phyloP scores from a whole-genome alignment of 1,284 basidiomycete genomes.

The Malassezia slooffiae region DNA sequence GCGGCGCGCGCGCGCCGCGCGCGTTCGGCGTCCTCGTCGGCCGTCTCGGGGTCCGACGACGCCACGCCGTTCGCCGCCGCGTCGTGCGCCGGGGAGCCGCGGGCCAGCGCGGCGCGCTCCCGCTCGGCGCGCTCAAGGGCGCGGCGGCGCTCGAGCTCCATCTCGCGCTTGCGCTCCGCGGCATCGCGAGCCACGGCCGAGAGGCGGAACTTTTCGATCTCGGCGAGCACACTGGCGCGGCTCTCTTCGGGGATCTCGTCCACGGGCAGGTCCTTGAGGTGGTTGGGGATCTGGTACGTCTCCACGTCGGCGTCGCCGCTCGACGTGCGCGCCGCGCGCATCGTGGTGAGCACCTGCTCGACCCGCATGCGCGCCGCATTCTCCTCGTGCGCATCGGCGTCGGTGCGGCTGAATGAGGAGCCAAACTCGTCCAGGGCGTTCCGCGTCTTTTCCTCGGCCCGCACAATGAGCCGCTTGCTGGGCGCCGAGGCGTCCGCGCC shows the following conservation, averaged over 20 bases:
- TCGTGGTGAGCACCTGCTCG: constrained; percentile 39
- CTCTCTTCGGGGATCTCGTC: constrained; percentile 91
- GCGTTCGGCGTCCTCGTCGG: constrained; percentile 20
- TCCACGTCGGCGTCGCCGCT: constrained; percentile 48
- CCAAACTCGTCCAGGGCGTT: constrained; percentile 73
- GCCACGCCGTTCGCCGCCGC: not conserved
- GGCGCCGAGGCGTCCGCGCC: constrained; percentile 22
- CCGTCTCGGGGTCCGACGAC: constrained; percentile 17
- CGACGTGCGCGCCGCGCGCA: constrained; percentile 55
- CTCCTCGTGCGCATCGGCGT: constrained; percentile 49
- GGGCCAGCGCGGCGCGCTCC: constrained; percentile 7
- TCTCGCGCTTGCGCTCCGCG: constrained; percentile 28
- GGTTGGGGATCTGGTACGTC: constrained; percentile 67
- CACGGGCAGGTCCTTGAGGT: constrained; percentile 85
- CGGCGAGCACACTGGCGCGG: constrained; percentile 79
- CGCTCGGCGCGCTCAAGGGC: constrained; percentile 17
- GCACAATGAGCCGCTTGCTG: constrained; percentile 59
- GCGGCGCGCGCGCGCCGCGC: not conserved
- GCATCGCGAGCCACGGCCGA: constrained; percentile 38
- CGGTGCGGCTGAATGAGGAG: constrained; percentile 64
- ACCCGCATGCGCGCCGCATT: constrained; percentile 53
- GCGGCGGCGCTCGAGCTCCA: constrained; percentile 34
- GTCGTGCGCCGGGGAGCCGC: constrained; percentile 5
- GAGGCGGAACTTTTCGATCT: constrained; percentile 67
- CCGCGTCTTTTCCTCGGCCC: constrained; percentile 85